Conservation (phyloP, 169 alveolate genomes). For the Cyclospora cayetanensis region DNA sequence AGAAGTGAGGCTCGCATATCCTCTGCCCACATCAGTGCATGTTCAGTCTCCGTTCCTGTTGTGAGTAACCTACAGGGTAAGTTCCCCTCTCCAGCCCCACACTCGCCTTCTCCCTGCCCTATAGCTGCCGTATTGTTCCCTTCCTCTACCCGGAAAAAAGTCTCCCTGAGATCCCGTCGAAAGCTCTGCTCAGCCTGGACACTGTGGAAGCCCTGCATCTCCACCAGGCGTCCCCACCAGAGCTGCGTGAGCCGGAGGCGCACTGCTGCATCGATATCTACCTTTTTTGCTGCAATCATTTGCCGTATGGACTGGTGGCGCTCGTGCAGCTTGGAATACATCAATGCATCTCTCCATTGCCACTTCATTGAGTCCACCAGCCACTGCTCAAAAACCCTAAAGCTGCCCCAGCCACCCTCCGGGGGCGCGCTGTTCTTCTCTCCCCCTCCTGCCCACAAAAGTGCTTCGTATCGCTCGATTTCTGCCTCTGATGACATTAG, state of each 20-base stretch:
- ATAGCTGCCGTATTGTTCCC: background rate
- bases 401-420: slow-evolving; percentile 71
- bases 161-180: background rate
- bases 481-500: slow-evolving; percentile 40
- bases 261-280: slow-evolving; percentile 37
- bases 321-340: slow-evolving; percentile 1
- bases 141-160: background rate
- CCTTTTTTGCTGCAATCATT: background rate
- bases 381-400: slow-evolving; percentile 62
- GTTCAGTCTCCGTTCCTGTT: slow-evolving; percentile 2
- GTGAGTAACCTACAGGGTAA: background rate
- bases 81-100: background rate
- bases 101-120: background rate
- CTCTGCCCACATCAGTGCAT: slow-evolving; percentile 48
- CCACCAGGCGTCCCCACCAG: slow-evolving; percentile 69
- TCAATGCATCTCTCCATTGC: slow-evolving; percentile 72
- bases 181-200: background rate
- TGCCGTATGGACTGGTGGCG: background rate
- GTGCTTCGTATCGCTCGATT: slow-evolving; percentile 32
- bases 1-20: slow-evolving; percentile 45
- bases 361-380: slow-evolving; percentile 67
- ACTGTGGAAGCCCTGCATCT: background rate
- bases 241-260: slow-evolving; percentile 59
- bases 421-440: background rate
- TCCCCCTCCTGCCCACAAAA: background rate